These are phyloP conservation scores for Albophoma yamanashiensis DNA, from an alignment of 2,329 filamentous ascomycete species.

Conservation along the genomic window DNA sequence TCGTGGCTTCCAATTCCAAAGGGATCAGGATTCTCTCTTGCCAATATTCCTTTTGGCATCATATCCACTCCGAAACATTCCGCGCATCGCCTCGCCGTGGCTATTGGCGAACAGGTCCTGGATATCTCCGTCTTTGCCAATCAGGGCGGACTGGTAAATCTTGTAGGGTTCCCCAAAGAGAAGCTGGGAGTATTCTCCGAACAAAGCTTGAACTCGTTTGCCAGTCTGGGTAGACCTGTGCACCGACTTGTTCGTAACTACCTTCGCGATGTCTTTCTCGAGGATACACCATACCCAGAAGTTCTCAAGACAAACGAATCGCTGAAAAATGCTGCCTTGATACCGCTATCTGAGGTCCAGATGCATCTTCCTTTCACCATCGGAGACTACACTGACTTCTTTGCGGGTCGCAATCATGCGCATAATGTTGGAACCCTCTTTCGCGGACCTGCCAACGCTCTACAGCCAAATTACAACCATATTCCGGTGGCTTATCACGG, in stretches of 20 bases:
- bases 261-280: conserved; percentile 48
- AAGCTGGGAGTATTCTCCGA: conserved; percentile 14
- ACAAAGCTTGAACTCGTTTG: conserved; percentile 20
- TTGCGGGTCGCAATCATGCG: conserved; percentile 69
- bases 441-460: conserved; percentile 59
- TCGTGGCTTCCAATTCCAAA: conserved; percentile 16
- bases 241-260: conserved; percentile 59
- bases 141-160: conserved; percentile 25
- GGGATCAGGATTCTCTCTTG: conserved; percentile 50
- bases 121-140: conserved; percentile 54
- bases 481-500: conserved; percentile 76
- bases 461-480: conserved; percentile 77
- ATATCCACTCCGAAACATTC: conserved; percentile 51
- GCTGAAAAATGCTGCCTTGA: conserved; percentile 17
- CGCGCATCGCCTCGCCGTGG: conserved; percentile 54
- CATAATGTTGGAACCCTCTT: conserved; percentile 61
- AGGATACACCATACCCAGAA: conserved; percentile 35
- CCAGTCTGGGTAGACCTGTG: conserved; percentile 52
- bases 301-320: conserved; percentile 24
- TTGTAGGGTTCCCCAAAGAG: not conserved
- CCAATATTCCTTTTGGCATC: conserved; percentile 77
- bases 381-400: conserved; percentile 80
- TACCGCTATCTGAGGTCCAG: conserved; percentile 34
- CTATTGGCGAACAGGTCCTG: conserved; percentile 62
- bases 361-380: conserved; percentile 67